Evolutionary conservation across 371 early-diverging fungal genomes (phyloP), one percentile per base, ranked within the genome.

Genomic region (Mucor lusitanicus): DNA sequence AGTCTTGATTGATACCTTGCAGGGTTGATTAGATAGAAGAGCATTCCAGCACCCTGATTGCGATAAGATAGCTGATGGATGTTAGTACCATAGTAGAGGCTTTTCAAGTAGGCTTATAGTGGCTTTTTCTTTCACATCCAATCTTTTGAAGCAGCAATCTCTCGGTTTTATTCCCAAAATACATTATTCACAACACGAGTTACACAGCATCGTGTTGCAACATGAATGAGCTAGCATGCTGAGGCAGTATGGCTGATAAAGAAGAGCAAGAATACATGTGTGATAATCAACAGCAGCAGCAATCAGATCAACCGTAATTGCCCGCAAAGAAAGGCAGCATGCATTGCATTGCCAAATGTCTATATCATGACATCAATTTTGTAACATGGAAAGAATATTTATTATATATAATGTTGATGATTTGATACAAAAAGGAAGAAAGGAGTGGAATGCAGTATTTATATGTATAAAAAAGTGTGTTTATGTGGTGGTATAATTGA

Each of bases 401-500:
- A 62, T 58, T 58, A 58, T 58, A 23, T 58, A 8, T 21, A 23
- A 50, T 3, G 25, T 25, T 25, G 33, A 50, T 12, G 50, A 50
- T 50, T 50, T 37, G 25, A 23, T 50, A 50, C 50, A 50, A 50
- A 21, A 59, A 30, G 2, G 35, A 35, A 48, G 11, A 53, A 42
- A 46, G 46, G 46, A 28, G 28, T 19, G 30, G 30, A 61, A 61
- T 61, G 61, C 61, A 61, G 46, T 30, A 32, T 6, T 58, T 55
- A 30, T 55, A 30, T 55, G 17, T 55, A 30, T 8, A 23, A 23
- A 30, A 17, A 13, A n/a, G 56, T 25, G 56, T 32, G 56, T 55
- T 28, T 55, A 19, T 55, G 56, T 55, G 28, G 60, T 59, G 60
- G 60, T 59, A 59, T 59, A 61, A 50, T 21, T 50, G 37, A 37